These are phyloP conservation scores for Yamadazyma insecticola DNA, from an alignment of 805 yeast genomes.

Conservation along the genomic window DNA sequence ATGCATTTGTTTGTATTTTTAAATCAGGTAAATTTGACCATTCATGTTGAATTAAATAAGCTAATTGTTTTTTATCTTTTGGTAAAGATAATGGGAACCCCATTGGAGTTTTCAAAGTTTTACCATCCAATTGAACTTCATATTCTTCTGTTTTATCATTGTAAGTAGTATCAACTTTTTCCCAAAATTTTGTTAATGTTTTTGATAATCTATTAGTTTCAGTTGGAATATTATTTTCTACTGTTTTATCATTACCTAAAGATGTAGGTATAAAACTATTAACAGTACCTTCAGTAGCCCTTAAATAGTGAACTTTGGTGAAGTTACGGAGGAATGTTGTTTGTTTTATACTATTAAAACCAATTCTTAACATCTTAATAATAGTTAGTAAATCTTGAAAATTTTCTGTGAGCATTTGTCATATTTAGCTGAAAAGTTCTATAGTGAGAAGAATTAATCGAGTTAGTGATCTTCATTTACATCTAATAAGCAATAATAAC, in stretches of 20 bases:
- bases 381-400: slow-evolving; percentile 2
- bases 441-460: too few species aligned
- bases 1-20: slow-evolving; percentile 64
- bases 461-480: too few species aligned
- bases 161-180: slow-evolving; percentile 49
- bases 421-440: too few species aligned
- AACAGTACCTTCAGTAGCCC: slow-evolving; percentile 16
- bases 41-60: slow-evolving; percentile 76
- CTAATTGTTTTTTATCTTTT: slow-evolving; percentile 51
- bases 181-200: slow-evolving; percentile 78
- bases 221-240: slow-evolving; percentile 49
- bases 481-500: too few species aligned
- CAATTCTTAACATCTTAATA: slow-evolving; percentile 4
- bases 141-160: slow-evolving; percentile 27
- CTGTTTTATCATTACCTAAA: slow-evolving; percentile 25
- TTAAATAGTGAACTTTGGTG: too few species aligned
- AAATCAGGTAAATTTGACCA: slow-evolving; percentile 74
- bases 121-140: slow-evolving; percentile 64
- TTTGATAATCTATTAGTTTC: slow-evolving; percentile 69
- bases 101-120: slow-evolving; percentile 77
- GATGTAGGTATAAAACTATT: slow-evolving; percentile 10
- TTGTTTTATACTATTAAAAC: too few species aligned
- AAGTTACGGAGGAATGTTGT: too few species aligned
- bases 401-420: too few species aligned
- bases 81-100: slow-evolving; percentile 73